phyloP scores from a whole-genome alignment of 73 alveolate species.

The Tetrahymena thermophila region DNA sequence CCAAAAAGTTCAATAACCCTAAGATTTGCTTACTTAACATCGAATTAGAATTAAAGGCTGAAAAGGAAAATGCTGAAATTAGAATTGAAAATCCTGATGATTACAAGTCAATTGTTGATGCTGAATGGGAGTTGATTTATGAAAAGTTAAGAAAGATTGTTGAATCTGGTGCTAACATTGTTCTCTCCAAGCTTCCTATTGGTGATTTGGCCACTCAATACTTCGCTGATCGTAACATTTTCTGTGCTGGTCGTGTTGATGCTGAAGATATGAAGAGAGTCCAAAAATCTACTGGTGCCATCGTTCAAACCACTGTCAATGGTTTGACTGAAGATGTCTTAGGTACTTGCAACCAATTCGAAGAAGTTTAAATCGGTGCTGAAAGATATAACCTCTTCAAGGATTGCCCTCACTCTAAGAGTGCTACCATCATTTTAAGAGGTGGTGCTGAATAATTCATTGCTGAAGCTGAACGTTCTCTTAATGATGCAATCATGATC shows the following conservation, averaged over 20 bases:
- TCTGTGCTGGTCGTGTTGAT: slow-evolving; percentile 94
- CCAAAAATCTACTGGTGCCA: slow-evolving; percentile 88
- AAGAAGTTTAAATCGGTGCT: slow-evolving; percentile 92
- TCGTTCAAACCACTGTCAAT: slow-evolving; percentile 81
- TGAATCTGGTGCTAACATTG: slow-evolving; percentile 87
- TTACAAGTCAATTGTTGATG: slow-evolving; percentile 92
- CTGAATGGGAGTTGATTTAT: slow-evolving; percentile 96
- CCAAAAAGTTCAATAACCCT: slow-evolving; percentile 89
- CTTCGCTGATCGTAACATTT: slow-evolving; percentile 86
- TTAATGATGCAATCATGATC: slow-evolving; percentile 93
- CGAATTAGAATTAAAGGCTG: slow-evolving; percentile 94
- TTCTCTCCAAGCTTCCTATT: slow-evolving; percentile 91
- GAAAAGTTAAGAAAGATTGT: slow-evolving; percentile 86
- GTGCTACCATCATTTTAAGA: slow-evolving; percentile 94
- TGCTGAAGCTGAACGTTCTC: slow-evolving; percentile 95
- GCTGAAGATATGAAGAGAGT: slow-evolving; percentile 87
- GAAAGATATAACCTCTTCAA: slow-evolving; percentile 84
- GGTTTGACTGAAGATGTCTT: slow-evolving; percentile 66
- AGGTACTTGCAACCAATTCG: slow-evolving; percentile 94
- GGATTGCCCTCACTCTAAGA: slow-evolving; percentile 71
- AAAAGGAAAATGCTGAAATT: slow-evolving; percentile 91
- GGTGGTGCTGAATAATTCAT: slow-evolving; percentile 98
- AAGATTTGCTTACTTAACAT: slow-evolving; percentile 78
- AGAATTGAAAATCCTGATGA: slow-evolving; percentile 92
- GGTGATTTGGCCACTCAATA: slow-evolving; percentile 96